phyloP scores from a whole-genome alignment of 208 protist genomes.

The Crithidia sp. region DNA sequence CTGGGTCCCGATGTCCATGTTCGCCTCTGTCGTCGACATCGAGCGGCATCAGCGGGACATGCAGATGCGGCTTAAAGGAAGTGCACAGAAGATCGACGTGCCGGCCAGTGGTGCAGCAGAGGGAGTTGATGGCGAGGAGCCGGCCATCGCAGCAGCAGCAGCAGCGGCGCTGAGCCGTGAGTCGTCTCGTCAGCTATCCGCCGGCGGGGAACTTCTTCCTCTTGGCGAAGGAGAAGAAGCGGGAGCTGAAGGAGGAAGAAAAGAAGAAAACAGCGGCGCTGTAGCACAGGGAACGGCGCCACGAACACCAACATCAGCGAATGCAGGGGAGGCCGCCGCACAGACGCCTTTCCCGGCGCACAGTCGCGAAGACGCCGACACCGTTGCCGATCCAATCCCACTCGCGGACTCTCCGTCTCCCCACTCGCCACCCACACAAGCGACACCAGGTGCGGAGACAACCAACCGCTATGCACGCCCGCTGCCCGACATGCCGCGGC shows the following conservation, averaged over 20 bases:
- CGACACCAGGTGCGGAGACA: not conserved
- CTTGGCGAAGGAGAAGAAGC: not conserved
- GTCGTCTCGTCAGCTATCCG: slow-evolving; percentile 20
- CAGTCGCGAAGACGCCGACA: too few species aligned
- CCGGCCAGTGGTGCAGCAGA: too few species aligned
- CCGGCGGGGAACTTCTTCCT: not conserved
- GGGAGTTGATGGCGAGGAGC: not conserved
- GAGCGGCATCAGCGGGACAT: slow-evolving; percentile 20
- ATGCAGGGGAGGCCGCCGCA: too few species aligned
- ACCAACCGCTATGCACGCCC: not conserved
- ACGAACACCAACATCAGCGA: too few species aligned
- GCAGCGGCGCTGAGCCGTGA: not conserved
- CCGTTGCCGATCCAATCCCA: too few species aligned
- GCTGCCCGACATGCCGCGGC: not conserved
- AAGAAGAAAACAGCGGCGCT: not conserved
- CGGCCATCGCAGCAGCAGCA: not conserved
- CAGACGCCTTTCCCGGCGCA: too few species aligned
- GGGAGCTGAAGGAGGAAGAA: not conserved
- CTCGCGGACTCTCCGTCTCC: not conserved
- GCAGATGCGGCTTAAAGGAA: slow-evolving; percentile 16
- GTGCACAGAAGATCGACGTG: not conserved
- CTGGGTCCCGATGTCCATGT: slow-evolving; percentile 75
- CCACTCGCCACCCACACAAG: not conserved
- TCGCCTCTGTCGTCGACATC: slow-evolving; percentile 45
- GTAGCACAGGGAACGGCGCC: too few species aligned